These are phyloP conservation scores for Ogataea philodendri DNA, from an alignment of 805 yeast genomes.

Conservation along the genomic window DNA sequence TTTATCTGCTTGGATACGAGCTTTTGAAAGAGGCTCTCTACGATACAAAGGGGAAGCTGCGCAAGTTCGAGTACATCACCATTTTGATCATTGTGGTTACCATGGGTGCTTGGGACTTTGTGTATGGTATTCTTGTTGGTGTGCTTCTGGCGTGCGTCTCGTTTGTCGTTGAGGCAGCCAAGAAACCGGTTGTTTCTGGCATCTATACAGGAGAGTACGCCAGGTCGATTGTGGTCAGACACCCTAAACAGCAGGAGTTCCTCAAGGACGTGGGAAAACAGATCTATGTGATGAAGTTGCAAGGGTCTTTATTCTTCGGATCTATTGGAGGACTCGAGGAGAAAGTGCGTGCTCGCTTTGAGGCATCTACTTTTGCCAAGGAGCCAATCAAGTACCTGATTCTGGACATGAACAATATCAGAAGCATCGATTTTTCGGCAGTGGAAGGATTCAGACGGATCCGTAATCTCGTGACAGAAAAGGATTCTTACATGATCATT, in stretches of 20 bases:
- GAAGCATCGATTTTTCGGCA: conserved; percentile 86
- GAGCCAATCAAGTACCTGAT: conserved; percentile 77
- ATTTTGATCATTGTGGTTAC: conserved; percentile 82
- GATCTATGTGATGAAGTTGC: conserved; percentile 79
- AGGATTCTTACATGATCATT: conserved; percentile 67
- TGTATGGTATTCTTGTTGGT: conserved; percentile 87
- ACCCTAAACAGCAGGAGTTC: conserved; percentile 83
- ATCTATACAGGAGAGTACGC: conserved; percentile 86
- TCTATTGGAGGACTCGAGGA: conserved; percentile 90
- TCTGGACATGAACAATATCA: conserved; percentile 80
- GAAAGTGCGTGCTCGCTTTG: conserved; percentile 64
- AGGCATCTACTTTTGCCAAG: conserved; percentile 44
- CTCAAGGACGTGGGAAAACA: conserved; percentile 85
- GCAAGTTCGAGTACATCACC: conserved; percentile 77
- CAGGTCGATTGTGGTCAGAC: conserved; percentile 87
- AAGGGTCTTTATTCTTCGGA: conserved; percentile 91
- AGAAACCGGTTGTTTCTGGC: conserved; percentile 76
- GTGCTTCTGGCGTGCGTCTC: conserved; percentile 87
- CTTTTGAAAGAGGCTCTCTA: conserved; percentile 78
- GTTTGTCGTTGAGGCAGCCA: conserved; percentile 91
- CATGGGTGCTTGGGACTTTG: conserved; percentile 96
- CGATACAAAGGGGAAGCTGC: conserved; percentile 79
- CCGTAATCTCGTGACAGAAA: conserved; percentile 69
- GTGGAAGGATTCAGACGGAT: conserved; percentile 93
- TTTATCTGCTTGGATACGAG: conserved; percentile 88